Evolutionary conservation across 202 grass and related monocot species (phyloP), one percentile per base, ranked within the genome.

Genomic region (Schoenoplectus tabernaemontani): DNA sequence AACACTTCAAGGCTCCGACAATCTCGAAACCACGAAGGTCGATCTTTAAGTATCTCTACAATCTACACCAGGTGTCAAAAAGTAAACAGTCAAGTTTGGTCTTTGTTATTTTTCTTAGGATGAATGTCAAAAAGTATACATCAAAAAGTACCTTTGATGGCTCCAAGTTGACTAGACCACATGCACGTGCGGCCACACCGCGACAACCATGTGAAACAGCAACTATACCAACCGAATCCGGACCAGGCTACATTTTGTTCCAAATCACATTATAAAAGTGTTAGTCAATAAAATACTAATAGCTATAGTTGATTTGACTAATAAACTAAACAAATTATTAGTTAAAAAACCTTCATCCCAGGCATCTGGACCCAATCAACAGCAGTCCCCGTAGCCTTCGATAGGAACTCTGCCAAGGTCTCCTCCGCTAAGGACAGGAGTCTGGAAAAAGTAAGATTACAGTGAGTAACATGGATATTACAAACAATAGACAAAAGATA

Each of bases 331-430:
- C 44, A 78, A 16, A 19, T 9, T 38, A 3, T 23, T 78, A 36
- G 16, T 2, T 59, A 53, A 80, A 32, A 61, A 82, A 98, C 95
- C 95, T 98, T 98, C 95, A 98, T 98, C 95, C 95, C 91, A 89
- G 91, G 95, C 88, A 98, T 89, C 83, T 94, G 95, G 89, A 98
- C 89, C 95, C 95, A 98, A 87, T 98, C 95, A 82, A 98, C 91
- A 92, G 95, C 89, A 89, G 95, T 98, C 75, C 95, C 95, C 81
- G 95, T 98, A 98, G 95, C 95, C 90, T 94, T 98, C 37, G 95
- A 92, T 84, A 98, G 89, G 95, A 98, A 98, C 88, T 92, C 95
- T 92, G 88, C 86, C 78, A 98, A 86, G 68, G 95, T 92, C 87
- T 98, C 95, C 88, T 98, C 91, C 59, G 91, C 95, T 24, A 98